Conservation (phyloP, 768 basidiomycete genomes). For the Leccinellum luteum region DNA sequence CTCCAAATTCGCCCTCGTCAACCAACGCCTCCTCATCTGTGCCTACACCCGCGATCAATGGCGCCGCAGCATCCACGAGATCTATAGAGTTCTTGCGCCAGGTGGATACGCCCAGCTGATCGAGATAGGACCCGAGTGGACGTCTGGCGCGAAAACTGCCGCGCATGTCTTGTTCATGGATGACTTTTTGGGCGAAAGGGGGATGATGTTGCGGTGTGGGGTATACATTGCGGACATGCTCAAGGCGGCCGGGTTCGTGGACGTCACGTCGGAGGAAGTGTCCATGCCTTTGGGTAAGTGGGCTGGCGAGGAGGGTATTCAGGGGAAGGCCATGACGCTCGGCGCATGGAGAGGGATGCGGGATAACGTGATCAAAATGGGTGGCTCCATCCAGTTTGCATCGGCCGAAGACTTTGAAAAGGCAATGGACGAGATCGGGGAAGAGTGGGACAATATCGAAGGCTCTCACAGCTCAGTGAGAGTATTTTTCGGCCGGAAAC, state of each 20-base stretch:
- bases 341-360: constrained; percentile 25
- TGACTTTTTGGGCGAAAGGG: constrained; percentile 6
- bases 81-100: constrained; percentile 31
- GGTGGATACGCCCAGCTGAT: constrained; percentile 35
- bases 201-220: constrained; percentile 8
- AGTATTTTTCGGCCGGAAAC: constrained; percentile 16
- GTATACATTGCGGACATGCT: constrained; percentile 21
- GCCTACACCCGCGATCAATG: constrained; percentile 31
- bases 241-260: constrained; percentile 15
- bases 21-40: constrained; percentile 32
- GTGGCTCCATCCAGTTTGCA: constrained; percentile 11
- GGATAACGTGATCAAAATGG: constrained; percentile 19
- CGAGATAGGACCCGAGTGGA: constrained; percentile 23
- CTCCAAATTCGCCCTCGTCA: constrained; percentile 29
- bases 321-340: constrained; percentile 14
- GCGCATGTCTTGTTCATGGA: constrained; percentile 9
- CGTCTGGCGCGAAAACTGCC: constrained; percentile 13
- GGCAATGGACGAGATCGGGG: constrained; percentile 11
- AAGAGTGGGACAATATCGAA: constrained; percentile 26
- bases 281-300: constrained; percentile 22
- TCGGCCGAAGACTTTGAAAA: constrained; percentile 21
- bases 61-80: constrained; percentile 23
- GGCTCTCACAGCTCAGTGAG: constrained; percentile 11
- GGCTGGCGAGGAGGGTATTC: constrained; percentile 23
- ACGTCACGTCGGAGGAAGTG: constrained; percentile 18